Conservation (phyloP, 1,284 basidiomycete genomes). For the Inonotus hispidus region DNA sequence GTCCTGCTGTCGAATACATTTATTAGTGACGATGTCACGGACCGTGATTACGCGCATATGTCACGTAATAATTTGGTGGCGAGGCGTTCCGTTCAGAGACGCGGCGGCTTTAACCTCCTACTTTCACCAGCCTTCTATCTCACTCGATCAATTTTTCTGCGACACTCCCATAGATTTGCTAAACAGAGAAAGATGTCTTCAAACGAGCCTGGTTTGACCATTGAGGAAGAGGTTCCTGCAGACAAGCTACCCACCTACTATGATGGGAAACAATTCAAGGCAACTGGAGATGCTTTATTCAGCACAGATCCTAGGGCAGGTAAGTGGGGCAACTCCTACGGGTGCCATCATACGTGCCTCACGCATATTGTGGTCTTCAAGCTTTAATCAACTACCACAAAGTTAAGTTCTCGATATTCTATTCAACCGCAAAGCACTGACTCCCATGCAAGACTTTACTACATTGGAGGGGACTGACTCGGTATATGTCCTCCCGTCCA, state of each 20-base stretch:
- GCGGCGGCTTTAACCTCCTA: background rate
- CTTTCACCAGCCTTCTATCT: conserved; percentile 1
- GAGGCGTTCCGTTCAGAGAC: background rate
- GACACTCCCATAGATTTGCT: too few relatives aligned
- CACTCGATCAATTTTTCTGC: background rate
- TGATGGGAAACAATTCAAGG: conserved; percentile 64
- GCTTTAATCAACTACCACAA: conserved; percentile 62
- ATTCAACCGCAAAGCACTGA: background rate
- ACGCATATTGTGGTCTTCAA: conserved; percentile 24
- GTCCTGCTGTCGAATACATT: background rate
- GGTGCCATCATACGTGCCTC: background rate
- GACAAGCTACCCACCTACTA: conserved; percentile 28
- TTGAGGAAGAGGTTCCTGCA: conserved; percentile 36
- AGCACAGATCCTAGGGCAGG: conserved; percentile 57
- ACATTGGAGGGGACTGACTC: conserved; percentile 68
- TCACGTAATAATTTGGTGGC: background rate
- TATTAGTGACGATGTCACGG: conserved; percentile 1
- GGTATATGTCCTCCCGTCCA: conserved; percentile 36
- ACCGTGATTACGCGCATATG: background rate
- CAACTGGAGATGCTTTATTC: conserved; percentile 69
- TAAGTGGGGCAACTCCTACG: conserved; percentile 30
- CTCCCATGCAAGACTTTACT: conserved; percentile 43
- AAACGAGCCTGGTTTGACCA: conserved; percentile 13
- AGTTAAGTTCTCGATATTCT: conserved; percentile 32
- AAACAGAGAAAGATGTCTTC: too few relatives aligned